phyloP scores from a whole-genome alignment of 176 grass and related monocot genomes.

The Oryza brachyantha region DNA sequence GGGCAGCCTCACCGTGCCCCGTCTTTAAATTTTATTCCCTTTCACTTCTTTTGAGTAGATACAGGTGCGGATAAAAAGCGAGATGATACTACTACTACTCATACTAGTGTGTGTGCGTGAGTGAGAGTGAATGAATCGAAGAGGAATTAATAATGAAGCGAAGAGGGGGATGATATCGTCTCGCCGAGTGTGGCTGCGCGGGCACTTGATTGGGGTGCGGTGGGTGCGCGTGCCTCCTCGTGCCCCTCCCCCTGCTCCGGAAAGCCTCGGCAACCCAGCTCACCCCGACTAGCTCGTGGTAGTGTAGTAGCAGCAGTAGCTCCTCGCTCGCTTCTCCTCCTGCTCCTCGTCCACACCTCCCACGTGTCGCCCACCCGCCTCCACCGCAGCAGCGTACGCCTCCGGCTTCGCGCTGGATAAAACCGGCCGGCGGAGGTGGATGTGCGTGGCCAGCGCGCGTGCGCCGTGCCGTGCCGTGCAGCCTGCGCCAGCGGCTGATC shows the following conservation, averaged over 20 bases:
- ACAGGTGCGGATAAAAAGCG: conserved; percentile 22
- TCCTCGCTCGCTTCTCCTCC: background rate
- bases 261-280: conserved; percentile 36
- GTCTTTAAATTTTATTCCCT: conserved; percentile 28
- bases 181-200: background rate
- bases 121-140: background rate
- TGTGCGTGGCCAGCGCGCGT: conserved; percentile 20
- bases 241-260: conserved; percentile 24
- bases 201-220: conserved; percentile 44
- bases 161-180: background rate
- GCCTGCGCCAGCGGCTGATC: background rate
- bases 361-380: conserved; percentile 13
- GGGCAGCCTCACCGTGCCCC: background rate
- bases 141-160: background rate
- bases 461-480: background rate
- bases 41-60: conserved; percentile 42
- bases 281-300: background rate
- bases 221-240: conserved; percentile 44
- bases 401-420: background rate
- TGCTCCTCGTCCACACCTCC: conserved; percentile 3
- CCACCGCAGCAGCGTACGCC: background rate
- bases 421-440: background rate
- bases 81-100: background rate
- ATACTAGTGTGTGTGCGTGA: background rate
- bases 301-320: too few species aligned